These are phyloP conservation scores for Geotrichum bryndzae DNA, from an alignment of 1,139 yeast species.

Conservation along the genomic window DNA sequence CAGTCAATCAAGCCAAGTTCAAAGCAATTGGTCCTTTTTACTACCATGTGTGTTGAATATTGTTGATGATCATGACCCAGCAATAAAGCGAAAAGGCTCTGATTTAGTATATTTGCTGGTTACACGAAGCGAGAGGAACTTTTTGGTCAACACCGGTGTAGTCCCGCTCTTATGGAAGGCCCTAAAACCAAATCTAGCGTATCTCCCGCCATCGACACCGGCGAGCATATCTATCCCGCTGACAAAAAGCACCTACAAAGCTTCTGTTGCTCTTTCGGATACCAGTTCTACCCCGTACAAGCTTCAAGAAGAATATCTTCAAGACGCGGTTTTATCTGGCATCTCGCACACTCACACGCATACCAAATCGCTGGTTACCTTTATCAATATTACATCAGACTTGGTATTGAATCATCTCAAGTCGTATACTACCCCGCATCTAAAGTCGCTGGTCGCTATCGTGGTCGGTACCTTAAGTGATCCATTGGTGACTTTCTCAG, in stretches of 20 bases:
- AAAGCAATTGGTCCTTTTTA: constrained; percentile 41
- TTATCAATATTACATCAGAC: constrained; percentile 7
- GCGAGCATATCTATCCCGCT: constrained; percentile 24
- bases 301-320: constrained; percentile 14
- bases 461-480: constrained; percentile 29
- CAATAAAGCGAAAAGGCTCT: constrained; percentile 43
- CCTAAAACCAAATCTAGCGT: constrained; percentile 39
- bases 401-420: constrained; percentile 15
- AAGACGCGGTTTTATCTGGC: constrained; percentile 22
- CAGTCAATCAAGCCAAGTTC: constrained; percentile 23
- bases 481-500: constrained; percentile 30
- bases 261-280: constrained; percentile 23
- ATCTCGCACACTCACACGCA: constrained; percentile 17
- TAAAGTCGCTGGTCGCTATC: constrained; percentile 25
- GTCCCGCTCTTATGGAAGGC: constrained; percentile 41
- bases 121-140: constrained; percentile 24
- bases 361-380: constrained; percentile 6
- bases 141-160: constrained; percentile 41
- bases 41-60: constrained; percentile 47
- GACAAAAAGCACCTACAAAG: constrained; percentile 23
- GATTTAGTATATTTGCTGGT: constrained; percentile 33
- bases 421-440: constrained; percentile 26
- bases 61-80: constrained; percentile 47
- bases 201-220: constrained; percentile 45
- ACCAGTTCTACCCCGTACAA: background rate